Conservation (phyloP, 2,329 filamentous ascomycete species). For the Didymella glomerata region DNA sequence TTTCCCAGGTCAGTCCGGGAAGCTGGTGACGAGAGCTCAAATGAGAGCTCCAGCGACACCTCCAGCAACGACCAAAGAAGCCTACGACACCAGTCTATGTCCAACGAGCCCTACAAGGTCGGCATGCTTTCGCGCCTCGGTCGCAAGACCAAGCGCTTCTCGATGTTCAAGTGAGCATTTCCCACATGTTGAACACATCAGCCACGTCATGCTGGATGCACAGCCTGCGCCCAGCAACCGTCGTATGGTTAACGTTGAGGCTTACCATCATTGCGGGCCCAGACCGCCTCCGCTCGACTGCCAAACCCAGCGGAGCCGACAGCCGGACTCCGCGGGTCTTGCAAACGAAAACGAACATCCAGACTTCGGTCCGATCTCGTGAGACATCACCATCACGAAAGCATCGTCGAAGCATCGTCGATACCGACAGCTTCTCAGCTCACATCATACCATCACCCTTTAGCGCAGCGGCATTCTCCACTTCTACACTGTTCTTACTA, state of each 20-base stretch:
- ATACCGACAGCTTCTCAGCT: slow-evolving; percentile 6
- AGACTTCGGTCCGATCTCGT: slow-evolving; percentile 20
- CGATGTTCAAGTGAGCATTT: slow-evolving; percentile 49
- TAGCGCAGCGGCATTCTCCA: slow-evolving; percentile 28
- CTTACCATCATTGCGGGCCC: slow-evolving; percentile 28
- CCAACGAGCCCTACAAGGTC: slow-evolving; percentile 41
- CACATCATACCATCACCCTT: slow-evolving; percentile 13
- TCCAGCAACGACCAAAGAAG: slow-evolving; percentile 46
- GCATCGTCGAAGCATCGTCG: slow-evolving; percentile 15
- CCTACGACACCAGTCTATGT: slow-evolving; percentile 42
- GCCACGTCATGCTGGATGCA: slow-evolving; percentile 30
- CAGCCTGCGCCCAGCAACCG: slow-evolving; percentile 29
- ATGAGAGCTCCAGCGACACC: slow-evolving; percentile 47
- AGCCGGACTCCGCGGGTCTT: slow-evolving; percentile 25
- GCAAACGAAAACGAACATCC: slow-evolving; percentile 16
- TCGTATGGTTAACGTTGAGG: slow-evolving; percentile 25
- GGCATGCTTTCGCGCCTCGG: slow-evolving; percentile 48
- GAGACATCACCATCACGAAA: slow-evolving; percentile 19
- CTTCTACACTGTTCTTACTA: slow-evolving; percentile 28
- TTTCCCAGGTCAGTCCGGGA: slow-evolving; percentile 41
- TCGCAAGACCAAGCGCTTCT: slow-evolving; percentile 48
- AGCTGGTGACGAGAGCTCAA: slow-evolving; percentile 41
- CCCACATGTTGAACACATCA: slow-evolving; percentile 8
- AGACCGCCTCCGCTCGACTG: slow-evolving; percentile 29
- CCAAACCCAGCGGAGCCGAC: slow-evolving; percentile 16